Evolutionary conservation across 2,329 filamentous ascomycete genomes (phyloP).

Genomic region (Verticillium zaregamsianum): DNA sequence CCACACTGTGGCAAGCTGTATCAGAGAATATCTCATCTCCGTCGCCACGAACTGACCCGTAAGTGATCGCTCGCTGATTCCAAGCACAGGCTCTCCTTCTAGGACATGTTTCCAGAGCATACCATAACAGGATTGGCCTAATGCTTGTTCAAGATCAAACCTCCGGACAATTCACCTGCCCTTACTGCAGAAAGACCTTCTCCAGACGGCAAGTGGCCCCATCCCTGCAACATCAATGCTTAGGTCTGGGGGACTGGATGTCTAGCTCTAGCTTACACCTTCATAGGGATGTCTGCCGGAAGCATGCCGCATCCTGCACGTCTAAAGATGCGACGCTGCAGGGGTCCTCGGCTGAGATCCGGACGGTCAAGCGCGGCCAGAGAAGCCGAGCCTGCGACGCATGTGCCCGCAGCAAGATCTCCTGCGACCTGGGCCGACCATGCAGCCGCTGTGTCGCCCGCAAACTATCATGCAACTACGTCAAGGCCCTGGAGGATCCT

Average conservation of each 20-base stretch:
- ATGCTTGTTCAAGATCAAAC: conserved; percentile 5
- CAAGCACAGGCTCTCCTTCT: too few relatives aligned
- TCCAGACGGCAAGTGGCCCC: conserved; percentile 11
- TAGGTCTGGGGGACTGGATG: background rate
- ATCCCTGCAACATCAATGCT: background rate
- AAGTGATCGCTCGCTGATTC: conserved; percentile 1
- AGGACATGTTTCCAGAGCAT: too few relatives aligned
- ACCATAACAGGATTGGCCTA: background rate
- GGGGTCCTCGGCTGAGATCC: conserved; percentile 4
- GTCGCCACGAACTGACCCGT: conserved; percentile 21
- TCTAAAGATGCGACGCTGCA: conserved; percentile 8
- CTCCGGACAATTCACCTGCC: conserved; percentile 10
- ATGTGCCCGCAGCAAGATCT: conserved; percentile 22
- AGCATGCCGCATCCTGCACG: conserved; percentile 17
- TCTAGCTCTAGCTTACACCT: background rate
- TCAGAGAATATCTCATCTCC: conserved; percentile 20
- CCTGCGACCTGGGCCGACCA: conserved; percentile 19
- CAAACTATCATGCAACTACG: conserved; percentile 15
- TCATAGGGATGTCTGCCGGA: conserved; percentile 19
- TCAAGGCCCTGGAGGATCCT: conserved; percentile 2
- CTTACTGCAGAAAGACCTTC: conserved; percentile 15
- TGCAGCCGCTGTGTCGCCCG: conserved; percentile 19
- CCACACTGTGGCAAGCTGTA: conserved; percentile 19
- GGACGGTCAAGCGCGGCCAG: conserved; percentile 19
- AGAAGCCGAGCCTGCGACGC: conserved; percentile 22